Evolutionary conservation across 352 stramenopile genomes (phyloP), one percentile per base, ranked within the genome.

Genomic region (Pythium oligandrum): DNA sequence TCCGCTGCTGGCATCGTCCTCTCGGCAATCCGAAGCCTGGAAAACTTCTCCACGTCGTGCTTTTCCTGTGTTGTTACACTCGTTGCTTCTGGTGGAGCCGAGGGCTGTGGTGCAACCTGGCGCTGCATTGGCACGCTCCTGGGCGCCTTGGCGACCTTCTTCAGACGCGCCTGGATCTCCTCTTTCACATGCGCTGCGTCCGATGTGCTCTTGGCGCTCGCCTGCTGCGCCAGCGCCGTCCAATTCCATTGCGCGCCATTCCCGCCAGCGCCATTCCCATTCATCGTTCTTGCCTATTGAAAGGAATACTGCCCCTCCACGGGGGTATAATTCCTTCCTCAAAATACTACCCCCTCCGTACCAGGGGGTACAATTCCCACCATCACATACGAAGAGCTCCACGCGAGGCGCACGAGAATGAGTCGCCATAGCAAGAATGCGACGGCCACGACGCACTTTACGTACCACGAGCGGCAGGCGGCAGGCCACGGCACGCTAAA

Each of bases 381-480:
- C 17, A 26, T 26, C 17, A 26, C 17, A 26, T 26, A 26, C 17
- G 17, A 26, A 26, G 17, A 26, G 17, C 17, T 26, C 17, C 17
- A 26, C 17, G 17, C 17, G 17, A 26, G 17, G 17, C 17, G 17
- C 17, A 26, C 17, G 26, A 50, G 17, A 26, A 91, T 93, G 82
- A 92, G 75, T 46, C 72, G 84, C 40, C 84, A 95, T 69, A 93
- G 81, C 67, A 95, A 95, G 81, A 95, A 95, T 71, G 68, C 81
- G 63, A 95, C 82, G 49, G 80, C 84, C 39, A 84, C 80, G 51
- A 86, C 79, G 51, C 80, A 93, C 73, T 95, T 95, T 59, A 95
- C 84, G 65, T 95, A 95, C 75, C 73, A 73, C 55, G 84, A 95
- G 70, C 73, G 76, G 35, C 56, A 67, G 40, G 75, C 75, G n/a